Conservation (phyloP, 2,329 filamentous ascomycete genomes). For the Trichoderma semiorbis region DNA sequence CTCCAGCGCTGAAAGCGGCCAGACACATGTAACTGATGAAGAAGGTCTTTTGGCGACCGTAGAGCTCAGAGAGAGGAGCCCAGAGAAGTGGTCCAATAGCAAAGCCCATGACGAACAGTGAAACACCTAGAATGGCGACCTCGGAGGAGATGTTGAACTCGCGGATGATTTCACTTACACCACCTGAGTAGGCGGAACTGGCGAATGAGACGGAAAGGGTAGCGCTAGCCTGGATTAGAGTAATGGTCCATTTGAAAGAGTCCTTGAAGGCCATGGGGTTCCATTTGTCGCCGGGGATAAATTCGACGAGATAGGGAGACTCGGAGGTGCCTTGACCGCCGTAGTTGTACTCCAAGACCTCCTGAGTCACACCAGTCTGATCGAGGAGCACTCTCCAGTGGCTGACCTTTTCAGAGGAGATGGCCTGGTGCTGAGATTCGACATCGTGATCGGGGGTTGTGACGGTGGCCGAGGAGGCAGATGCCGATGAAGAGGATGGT, state of each 20-base stretch:
- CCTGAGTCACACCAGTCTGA: conserved; percentile 55
- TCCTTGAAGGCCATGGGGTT: conserved; percentile 61
- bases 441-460: conserved; percentile 39
- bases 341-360: conserved; percentile 55
- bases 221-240: conserved; percentile 59
- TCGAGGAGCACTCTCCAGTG: conserved; percentile 55
- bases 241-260: conserved; percentile 63
- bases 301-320: conserved; percentile 66
- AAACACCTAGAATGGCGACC: conserved; percentile 59
- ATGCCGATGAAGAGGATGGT: conserved; percentile 20
- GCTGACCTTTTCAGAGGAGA: conserved; percentile 29
- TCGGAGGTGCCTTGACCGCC: conserved; percentile 60
- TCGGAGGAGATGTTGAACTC: conserved; percentile 52
- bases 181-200: conserved; percentile 64
- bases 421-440: conserved; percentile 38
- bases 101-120: conserved; percentile 62
- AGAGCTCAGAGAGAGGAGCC: conserved; percentile 64
- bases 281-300: conserved; percentile 61
- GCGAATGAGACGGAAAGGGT: conserved; percentile 68
- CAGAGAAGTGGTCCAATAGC: conserved; percentile 60
- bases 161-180: conserved; percentile 49
- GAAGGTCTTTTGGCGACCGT: conserved; percentile 58
- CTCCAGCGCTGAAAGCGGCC: conserved; percentile 59
- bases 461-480: conserved; percentile 25
- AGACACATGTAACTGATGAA: conserved; percentile 55